A percentile compares a stretch with the other conserved stretches of the same genome.
Evolutionary conservation across 805 yeast genomes (phyloP).

Genomic region (Yamadazyma paraphyllophila): DNA sequence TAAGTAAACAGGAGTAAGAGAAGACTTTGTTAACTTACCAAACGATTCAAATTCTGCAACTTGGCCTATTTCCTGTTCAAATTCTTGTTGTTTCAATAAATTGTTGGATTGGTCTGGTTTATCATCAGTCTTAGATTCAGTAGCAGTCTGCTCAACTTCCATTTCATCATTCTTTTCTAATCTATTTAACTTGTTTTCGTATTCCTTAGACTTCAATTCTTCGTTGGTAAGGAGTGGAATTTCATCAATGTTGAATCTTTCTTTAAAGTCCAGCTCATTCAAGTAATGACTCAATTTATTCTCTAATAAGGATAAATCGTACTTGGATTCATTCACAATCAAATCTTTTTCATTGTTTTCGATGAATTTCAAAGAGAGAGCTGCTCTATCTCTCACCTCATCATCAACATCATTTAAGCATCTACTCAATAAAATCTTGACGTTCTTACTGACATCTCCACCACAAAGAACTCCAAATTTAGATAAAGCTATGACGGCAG

Average conservation of each 20-base stretch:
- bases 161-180: constrained; percentile 26
- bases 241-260: constrained; percentile 67
- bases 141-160: constrained; percentile 11
- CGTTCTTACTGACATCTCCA: constrained; percentile 61
- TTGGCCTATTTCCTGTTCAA: constrained; percentile 63
- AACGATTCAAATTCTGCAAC: constrained; percentile 72
- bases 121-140: constrained; percentile 7
- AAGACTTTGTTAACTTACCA: constrained; percentile 74
- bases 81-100: constrained; percentile 56
- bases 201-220: constrained; percentile 65
- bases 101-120: constrained; percentile 22
- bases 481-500: constrained; percentile 90
- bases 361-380: constrained; percentile 73
- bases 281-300: constrained; percentile 72
- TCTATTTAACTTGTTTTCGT: constrained; percentile 48
- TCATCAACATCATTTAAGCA: constrained; percentile 89
- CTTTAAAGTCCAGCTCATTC: constrained; percentile 44
- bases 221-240: constrained; percentile 68
- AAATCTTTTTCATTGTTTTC: constrained; percentile 37
- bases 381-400: constrained; percentile 97
- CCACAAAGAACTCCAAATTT: constrained; percentile 85
- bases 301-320: constrained; percentile 77
- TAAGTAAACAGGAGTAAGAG: constrained; percentile 56
- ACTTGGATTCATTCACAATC: constrained; percentile 65
- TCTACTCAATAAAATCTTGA: constrained; percentile 72